phyloP scores from a whole-genome alignment of 805 yeast species.

The Pichia ethanolica region DNA sequence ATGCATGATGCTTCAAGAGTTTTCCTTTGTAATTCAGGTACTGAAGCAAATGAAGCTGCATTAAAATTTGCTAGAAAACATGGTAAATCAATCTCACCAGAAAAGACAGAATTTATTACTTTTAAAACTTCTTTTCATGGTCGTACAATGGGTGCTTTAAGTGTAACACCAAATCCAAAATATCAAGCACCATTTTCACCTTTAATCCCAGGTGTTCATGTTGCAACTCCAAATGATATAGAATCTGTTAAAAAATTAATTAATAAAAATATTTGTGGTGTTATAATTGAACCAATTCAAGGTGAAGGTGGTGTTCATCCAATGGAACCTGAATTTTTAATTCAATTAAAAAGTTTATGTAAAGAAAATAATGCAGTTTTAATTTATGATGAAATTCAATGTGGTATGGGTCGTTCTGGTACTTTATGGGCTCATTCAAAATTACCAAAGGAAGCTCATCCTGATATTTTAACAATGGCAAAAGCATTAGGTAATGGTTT shows the following conservation, averaged over 20 bases:
- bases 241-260: conserved; percentile 51
- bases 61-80: conserved; percentile 66
- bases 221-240: conserved; percentile 56
- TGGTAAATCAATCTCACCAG: conserved; percentile 49
- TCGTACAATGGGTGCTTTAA: conserved; percentile 85
- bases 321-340: conserved; percentile 55
- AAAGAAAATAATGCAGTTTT: conserved; percentile 61
- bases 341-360: conserved; percentile 60
- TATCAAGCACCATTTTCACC: conserved; percentile 91
- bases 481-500: conserved; percentile 95
- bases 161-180: conserved; percentile 88
- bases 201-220: conserved; percentile 78
- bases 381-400: conserved; percentile 93
- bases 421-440: conserved; percentile 85
- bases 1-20: conserved; percentile 76
- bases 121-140: conserved; percentile 92
- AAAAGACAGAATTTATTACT: conserved; percentile 73
- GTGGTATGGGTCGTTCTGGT: conserved; percentile 93
- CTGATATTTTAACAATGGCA: conserved; percentile 91
- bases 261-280: conserved; percentile 71
- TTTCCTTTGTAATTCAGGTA: conserved; percentile 51
- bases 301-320: conserved; percentile 95
- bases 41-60: conserved; percentile 38
- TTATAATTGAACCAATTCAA: conserved; percentile 93
- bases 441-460: conserved; percentile 75